Evolutionary conservation across 2,329 filamentous ascomycete genomes (phyloP), one percentile per base, ranked within the genome.

Genomic region (Aspergillus quadricinctus): DNA sequence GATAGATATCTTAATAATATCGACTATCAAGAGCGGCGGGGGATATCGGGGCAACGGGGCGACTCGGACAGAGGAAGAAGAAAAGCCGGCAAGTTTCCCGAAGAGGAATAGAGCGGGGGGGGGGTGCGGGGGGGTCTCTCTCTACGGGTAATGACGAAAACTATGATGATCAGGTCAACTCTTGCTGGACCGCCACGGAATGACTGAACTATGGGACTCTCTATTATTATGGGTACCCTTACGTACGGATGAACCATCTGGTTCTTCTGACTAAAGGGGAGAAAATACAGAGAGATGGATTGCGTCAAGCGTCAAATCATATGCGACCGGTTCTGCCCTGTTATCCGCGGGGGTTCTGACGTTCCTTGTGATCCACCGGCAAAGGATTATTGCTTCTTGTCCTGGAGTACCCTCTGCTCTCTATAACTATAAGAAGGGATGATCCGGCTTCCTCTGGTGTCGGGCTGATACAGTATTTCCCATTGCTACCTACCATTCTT

Each of bases 31-130:
- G 43, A 25, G 31, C 31, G 53, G 53, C 61, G 65, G 63, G 56
- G 61, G 62, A 61, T 56, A 46, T 58, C 64, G 66, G 65, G 57
- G 57, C 31, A 19, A 52, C 64, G 66, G 65, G 56, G 57, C 31
- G 25, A 52, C 54, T 48, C 48, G 57, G 57, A 51, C 50, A 52
- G 48, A 29, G 41, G 51, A 56, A 63, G 57, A 63, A 52, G 56
- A 64, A 59, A 57, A 62, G 41, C 55, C 57, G 57, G 62, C 43
- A 52, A 52, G 21, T 48, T 49, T 28, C 60, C 57, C 10, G 27
- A 58, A 51, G n/a, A 9, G 54, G 61, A 23, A 53, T 61, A 66
- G 60, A 54, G 61, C 57, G 60, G 65, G 59, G 59, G 51, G 37
- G 40, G 53, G 7, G 11, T 37, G 28, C 53, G 21, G 52, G 46